Conservation (phyloP, 2,329 filamentous ascomycete species). For the Monilinia polystroma region DNA sequence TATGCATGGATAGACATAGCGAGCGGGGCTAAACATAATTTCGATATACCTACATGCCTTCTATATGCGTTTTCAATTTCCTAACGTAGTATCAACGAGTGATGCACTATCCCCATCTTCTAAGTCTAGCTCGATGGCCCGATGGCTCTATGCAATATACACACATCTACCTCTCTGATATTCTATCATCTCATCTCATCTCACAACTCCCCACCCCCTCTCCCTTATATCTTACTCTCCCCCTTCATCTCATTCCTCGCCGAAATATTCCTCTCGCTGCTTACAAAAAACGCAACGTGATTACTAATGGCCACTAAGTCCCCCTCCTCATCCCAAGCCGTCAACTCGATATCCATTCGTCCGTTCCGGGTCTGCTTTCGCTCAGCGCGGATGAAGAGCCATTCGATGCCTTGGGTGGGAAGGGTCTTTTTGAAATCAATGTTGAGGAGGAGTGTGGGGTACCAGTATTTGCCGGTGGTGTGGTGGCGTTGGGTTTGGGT, state of each 20-base stretch:
- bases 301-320: conserved; percentile 67
- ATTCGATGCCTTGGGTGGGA: conserved; percentile 67
- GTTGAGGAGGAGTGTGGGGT: conserved; percentile 65
- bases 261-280: conserved; percentile 58
- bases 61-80: neutral
- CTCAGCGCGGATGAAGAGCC: conserved; percentile 65
- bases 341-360: conserved; percentile 70
- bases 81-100: neutral
- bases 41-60: conserved; percentile 1
- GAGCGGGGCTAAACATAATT: conserved; percentile 6
- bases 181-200: neutral
- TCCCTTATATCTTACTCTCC: conserved; percentile 30
- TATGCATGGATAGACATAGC: conserved; percentile 10
- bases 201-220: neutral
- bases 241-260: conserved; percentile 29
- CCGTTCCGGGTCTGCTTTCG: conserved; percentile 69
- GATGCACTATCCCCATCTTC: conserved; percentile 3
- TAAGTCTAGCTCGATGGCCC: neutral
- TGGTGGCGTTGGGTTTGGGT: conserved; percentile 49
- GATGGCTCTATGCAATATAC: neutral
- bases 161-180: neutral
- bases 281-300: conserved; percentile 65
- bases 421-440: conserved; percentile 74
- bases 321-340: conserved; percentile 61
- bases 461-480: conserved; percentile 39